These are phyloP conservation scores for Leishmania aethiopica DNA, from an alignment of 208 protist species.

Conservation along the genomic window DNA sequence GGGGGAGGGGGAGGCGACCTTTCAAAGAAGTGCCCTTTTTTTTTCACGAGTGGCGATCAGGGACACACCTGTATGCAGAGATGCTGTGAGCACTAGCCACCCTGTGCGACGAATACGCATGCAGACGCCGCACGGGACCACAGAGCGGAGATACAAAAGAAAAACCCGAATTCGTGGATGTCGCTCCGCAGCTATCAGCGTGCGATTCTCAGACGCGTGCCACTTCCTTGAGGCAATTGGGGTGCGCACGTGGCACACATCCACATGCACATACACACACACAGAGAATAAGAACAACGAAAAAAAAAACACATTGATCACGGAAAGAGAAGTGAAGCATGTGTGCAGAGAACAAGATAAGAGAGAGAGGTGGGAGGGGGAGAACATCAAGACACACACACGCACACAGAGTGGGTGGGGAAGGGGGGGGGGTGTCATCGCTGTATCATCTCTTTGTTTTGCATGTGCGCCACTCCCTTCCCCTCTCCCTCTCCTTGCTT, in stretches of 20 bases:
- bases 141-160: neutral
- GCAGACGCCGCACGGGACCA: neutral
- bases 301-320: neutral
- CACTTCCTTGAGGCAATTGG: neutral
- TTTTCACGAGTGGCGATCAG: neutral
- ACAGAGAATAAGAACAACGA: neutral
- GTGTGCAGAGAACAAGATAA: neutral
- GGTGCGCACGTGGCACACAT: neutral
- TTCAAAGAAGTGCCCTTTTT: neutral
- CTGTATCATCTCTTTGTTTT: neutral
- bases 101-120: neutral
- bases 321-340: neutral
- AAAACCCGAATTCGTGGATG: neutral
- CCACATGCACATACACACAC: neutral
- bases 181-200: neutral
- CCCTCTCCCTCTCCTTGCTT: neutral
- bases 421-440: neutral
- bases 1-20: neutral
- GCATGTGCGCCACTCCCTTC: neutral
- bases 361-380: neutral
- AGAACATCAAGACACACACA: neutral
- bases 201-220: neutral
- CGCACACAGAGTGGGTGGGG: neutral
- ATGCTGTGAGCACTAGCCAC: neutral
- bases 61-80: neutral